These are phyloP conservation scores for Malassezia psittaci DNA, from an alignment of 1,284 basidiomycete species.

Conservation along the genomic window DNA sequence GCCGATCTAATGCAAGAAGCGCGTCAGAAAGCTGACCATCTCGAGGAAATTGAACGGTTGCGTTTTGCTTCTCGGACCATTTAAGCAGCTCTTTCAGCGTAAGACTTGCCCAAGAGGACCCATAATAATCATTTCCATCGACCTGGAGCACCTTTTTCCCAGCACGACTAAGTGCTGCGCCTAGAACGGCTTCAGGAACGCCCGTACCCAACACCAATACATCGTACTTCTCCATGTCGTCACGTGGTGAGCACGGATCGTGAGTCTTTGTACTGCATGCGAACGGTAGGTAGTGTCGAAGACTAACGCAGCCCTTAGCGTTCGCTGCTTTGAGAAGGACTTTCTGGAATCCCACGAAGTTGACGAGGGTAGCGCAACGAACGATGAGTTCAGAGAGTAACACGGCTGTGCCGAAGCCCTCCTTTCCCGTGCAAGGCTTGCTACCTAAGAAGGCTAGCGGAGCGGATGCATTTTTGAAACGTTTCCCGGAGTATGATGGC, in stretches of 20 bases:
- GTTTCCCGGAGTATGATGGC: constrained; percentile 46
- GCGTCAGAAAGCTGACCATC: constrained; percentile 3
- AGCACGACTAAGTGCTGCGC: constrained; percentile 14
- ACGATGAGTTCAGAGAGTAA: not conserved
- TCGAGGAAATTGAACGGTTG: constrained; percentile 3
- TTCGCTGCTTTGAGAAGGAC: not conserved
- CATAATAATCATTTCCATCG: constrained; percentile 10
- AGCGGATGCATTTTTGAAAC: constrained; percentile 39
- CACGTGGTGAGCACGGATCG: not conserved
- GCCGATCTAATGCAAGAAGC: constrained; percentile 40
- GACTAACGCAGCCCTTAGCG: not conserved
- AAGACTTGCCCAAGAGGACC: constrained; percentile 10
- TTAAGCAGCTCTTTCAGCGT: constrained; percentile 9
- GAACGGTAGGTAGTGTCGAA: not conserved
- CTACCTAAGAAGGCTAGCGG: constrained; percentile 47
- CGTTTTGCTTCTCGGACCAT: constrained; percentile 1
- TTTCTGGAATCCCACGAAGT: not conserved
- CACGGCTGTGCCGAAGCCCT: not conserved
- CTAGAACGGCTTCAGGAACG: constrained; percentile 11
- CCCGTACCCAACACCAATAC: constrained; percentile 18
- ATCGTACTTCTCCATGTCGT: constrained; percentile 8
- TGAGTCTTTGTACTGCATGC: not conserved
- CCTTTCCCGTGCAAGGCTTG: constrained; percentile 42
- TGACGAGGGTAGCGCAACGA: not conserved
- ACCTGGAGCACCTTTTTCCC: constrained; percentile 12